Evolutionary conservation across 768 basidiomycete genomes (phyloP), one percentile per base, ranked within the genome.

Genomic region (Symmetrospora coprosmae): DNA sequence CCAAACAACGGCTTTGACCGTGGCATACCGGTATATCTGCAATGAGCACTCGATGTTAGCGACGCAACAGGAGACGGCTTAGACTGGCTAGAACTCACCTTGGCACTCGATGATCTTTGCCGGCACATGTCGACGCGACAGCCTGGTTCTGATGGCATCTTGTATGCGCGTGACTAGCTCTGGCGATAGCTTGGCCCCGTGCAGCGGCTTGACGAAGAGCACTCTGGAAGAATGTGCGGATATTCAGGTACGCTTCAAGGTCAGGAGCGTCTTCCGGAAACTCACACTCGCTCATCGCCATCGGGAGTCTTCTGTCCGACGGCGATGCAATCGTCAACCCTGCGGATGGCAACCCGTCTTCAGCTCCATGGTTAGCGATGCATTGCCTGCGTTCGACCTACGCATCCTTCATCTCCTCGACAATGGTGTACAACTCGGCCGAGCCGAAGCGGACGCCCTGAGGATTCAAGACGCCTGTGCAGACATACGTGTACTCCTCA

Each of bases 281-380:
- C 63, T 46, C 30, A 64, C 62, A 69, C 67, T 37, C 69, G 50
- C 62, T 70, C 69, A 45, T 70, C 68, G 4, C 63, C 63, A 34
- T 67, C 69, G 1, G 60, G 37, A 0, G 65, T 35, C 61, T 66
- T 65, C 51, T 70, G 69, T 0, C 65, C 68, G 19, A 70, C 62
- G 2, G 67, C 69, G 34, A 70, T 52, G 41, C 62, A 66, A 40
- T 68, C 67, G 28, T 68, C 67, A 13, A 69, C 61, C 5, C 50
- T 59, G 37, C 31, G 14, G 38, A 4, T 21, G 5, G 14, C 19
- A n/a, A 62, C 4, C 39, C 40, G 28, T 61, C 45, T 30, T 21
- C 41, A 39, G 19, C 35, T 4, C 21, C 9, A 27, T 31, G 8
- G 21, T 62, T 31, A 4, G 25, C 35, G 2, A 55, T 25, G 35